Percentiles rank a stretch among this genome's conserved stretches.
Conservation (phyloP, 2,329 filamentous ascomycete genomes). For the Nemania sp. region DNA sequence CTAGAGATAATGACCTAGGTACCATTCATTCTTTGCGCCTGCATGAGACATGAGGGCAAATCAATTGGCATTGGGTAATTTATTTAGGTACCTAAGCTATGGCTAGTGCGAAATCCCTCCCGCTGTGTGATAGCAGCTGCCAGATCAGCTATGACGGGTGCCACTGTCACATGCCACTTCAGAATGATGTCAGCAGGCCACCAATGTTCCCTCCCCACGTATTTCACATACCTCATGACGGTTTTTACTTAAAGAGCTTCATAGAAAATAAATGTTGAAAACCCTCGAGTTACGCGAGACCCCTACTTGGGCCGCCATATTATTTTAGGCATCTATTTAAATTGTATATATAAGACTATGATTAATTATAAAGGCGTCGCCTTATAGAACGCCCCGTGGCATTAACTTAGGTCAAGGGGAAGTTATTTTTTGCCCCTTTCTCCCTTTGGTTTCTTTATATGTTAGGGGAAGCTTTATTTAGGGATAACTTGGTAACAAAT, state of each 20-base stretch:
- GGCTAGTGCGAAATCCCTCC: not conserved
- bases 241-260: not conserved
- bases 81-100: not conserved
- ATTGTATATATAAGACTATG: not conserved
- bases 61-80: not conserved
- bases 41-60: constrained; percentile 4
- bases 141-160: constrained; percentile 22
- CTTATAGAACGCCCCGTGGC: not conserved
- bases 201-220: constrained; percentile 25
- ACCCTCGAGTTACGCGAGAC: not conserved
- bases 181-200: constrained; percentile 30
- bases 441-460: no score
- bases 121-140: constrained; percentile 26
- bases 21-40: not conserved
- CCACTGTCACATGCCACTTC: constrained; percentile 26
- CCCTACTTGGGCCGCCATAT: not conserved
- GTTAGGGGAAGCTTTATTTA: no score
- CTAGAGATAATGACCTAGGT: constrained; percentile 1
- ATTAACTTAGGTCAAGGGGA: not conserved
- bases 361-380: not conserved
- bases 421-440: not conserved
- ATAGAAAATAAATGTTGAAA: not conserved
- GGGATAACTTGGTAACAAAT: no score
- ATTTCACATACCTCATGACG: constrained; percentile 26
- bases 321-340: not conserved